phyloP scores from a whole-genome alignment of 129 eudicot species.

The Pulicaria dysenterica region DNA sequence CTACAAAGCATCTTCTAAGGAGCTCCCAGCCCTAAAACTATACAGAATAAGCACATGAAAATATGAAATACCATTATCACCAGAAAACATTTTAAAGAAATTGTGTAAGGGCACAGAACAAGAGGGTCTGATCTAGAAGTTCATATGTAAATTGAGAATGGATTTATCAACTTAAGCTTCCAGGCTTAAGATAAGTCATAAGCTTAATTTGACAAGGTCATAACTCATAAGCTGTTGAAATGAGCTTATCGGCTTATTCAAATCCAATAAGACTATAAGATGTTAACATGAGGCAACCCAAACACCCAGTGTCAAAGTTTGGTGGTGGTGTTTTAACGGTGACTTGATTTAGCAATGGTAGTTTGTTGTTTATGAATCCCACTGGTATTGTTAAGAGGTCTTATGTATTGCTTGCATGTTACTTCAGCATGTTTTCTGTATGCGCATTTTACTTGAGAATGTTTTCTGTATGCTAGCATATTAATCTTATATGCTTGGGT shows the following conservation, averaged over 20 bases:
- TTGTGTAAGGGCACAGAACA: background rate
- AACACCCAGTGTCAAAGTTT: background rate
- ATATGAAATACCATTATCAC: too few relatives aligned
- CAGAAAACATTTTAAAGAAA: background rate
- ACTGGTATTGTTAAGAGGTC: background rate
- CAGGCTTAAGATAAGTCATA: too few relatives aligned
- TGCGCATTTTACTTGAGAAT: background rate
- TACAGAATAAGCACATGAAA: too few relatives aligned
- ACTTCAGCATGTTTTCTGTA: background rate
- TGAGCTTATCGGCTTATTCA: too few relatives aligned
- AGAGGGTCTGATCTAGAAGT: background rate
- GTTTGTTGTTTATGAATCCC: background rate
- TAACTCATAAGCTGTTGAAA: too few relatives aligned
- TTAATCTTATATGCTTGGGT: background rate
- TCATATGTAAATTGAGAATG: slow-evolving; percentile 3
- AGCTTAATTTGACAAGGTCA: too few relatives aligned
- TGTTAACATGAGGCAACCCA: too few relatives aligned
- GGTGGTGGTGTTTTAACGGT: background rate
- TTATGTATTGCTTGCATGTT: slow-evolving; percentile 9
- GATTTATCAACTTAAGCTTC: background rate
- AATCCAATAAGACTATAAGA: too few relatives aligned
- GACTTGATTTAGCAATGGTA: slow-evolving; percentile 4
- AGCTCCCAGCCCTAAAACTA: too few relatives aligned
- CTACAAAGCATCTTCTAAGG: too few relatives aligned
- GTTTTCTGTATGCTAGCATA: slow-evolving; percentile 12